These are phyloP conservation scores for Ceratobasidium sp. DNA, from an alignment of 1,284 basidiomycete genomes.

Conservation along the genomic window DNA sequence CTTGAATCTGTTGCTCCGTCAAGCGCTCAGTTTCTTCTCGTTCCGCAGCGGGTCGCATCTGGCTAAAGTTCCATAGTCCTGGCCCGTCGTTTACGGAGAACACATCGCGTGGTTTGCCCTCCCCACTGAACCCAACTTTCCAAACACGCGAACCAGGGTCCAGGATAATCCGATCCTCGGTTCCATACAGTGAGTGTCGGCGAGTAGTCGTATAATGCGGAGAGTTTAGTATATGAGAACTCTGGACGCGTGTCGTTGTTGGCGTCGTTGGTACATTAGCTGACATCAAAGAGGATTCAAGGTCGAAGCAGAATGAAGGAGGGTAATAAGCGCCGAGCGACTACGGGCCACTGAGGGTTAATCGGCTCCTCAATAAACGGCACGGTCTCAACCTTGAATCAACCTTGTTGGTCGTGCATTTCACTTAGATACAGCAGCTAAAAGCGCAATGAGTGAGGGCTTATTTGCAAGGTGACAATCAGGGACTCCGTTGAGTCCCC, in stretches of 20 bases:
- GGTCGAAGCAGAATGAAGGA: conserved; percentile 6
- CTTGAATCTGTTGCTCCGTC: conserved; percentile 71
- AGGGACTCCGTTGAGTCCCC: no score
- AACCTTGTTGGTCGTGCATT: no score
- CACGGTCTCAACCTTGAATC: no score
- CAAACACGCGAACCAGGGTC: conserved; percentile 84
- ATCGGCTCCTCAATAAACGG: no score
- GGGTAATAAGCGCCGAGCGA: background rate
- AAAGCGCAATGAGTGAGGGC: no score
- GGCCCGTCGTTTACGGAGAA: conserved; percentile 56
- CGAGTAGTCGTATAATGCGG: conserved; percentile 63
- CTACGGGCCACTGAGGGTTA: no score
- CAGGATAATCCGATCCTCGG: conserved; percentile 83
- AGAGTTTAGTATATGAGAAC: conserved; percentile 51
- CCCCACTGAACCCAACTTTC: conserved; percentile 90
- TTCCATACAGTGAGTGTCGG: conserved; percentile 81
- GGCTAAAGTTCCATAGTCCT: conserved; percentile 42
- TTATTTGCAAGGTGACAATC: no score
- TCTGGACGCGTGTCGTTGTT: conserved; percentile 37
- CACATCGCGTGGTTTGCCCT: conserved; percentile 80
- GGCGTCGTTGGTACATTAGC: conserved; percentile 22
- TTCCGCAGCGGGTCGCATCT: conserved; percentile 61
- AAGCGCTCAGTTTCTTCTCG: conserved; percentile 74
- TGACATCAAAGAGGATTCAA: conserved; percentile 1
- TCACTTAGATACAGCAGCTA: no score